phyloP scores from a whole-genome alignment of 2,329 filamentous ascomycete species.

The Aspergillus tamarii region DNA sequence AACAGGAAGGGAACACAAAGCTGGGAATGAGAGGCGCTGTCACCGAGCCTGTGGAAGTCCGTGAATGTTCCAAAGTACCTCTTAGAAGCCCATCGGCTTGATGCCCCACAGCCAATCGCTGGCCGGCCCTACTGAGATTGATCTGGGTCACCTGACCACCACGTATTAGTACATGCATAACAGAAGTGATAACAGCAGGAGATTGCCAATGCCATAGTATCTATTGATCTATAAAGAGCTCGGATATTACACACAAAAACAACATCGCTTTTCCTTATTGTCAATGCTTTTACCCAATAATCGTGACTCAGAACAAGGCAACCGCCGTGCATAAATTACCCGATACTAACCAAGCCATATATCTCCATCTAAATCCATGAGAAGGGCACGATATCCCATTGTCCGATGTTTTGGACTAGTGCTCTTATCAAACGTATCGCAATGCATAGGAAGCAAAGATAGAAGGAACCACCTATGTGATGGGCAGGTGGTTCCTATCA shows the following conservation, averaged over 20 bases:
- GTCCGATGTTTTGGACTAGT: not conserved
- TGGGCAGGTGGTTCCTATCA: not conserved
- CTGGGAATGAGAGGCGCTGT: constrained; percentile 1
- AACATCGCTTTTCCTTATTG: not conserved
- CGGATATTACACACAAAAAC: not conserved
- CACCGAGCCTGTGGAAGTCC: not conserved
- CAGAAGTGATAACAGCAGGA: not conserved
- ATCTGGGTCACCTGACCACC: constrained; percentile 15
- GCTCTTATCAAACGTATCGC: not conserved
- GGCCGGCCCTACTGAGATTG: constrained; percentile 6
- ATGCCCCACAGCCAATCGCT: constrained; percentile 25
- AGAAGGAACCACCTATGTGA: not conserved
- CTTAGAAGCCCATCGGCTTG: constrained; percentile 7
- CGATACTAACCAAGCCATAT: constrained; percentile 31
- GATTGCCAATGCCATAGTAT: not conserved
- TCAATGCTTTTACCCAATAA: not conserved
- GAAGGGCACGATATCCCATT: constrained; percentile 21
- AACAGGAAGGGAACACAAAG: constrained; percentile 6
- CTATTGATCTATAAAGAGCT: not conserved
- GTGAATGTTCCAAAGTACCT: constrained; percentile 12
- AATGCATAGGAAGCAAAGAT: not conserved
- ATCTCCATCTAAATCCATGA: not conserved
- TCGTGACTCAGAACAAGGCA: not conserved
- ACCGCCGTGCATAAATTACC: constrained; percentile 27
- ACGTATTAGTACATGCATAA: constrained; percentile 6